These are phyloP conservation scores for Inga laurina DNA, from an alignment of 306 rosid species.

Conservation along the genomic window DNA sequence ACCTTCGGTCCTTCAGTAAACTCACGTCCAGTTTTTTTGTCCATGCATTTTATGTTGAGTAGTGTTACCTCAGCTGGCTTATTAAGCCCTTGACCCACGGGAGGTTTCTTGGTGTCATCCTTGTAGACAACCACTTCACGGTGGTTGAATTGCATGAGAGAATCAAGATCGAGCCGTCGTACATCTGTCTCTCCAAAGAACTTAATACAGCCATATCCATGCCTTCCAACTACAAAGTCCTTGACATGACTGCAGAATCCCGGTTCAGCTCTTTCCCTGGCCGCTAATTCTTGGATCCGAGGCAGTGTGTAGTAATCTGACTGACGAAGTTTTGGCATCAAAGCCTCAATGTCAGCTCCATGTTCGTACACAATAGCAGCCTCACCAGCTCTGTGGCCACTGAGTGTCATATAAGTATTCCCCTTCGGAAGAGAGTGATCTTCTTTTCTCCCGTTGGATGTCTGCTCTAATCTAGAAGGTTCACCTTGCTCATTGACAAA, in stretches of 20 bases:
- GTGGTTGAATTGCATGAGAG: constrained; percentile 83
- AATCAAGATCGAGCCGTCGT: constrained; percentile 86
- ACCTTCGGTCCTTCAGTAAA: constrained; percentile 77
- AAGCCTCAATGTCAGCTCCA: constrained; percentile 94
- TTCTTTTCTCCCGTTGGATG: constrained; percentile 60
- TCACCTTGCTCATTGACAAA: constrained; percentile 48
- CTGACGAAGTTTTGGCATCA: constrained; percentile 91
- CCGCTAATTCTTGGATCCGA: constrained; percentile 87
- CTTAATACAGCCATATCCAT: constrained; percentile 85
- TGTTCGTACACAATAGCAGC: constrained; percentile 98
- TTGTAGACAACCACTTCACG: constrained; percentile 93
- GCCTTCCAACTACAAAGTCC: constrained; percentile 92
- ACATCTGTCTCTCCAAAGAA: constrained; percentile 94
- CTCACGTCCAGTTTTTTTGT: constrained; percentile 74
- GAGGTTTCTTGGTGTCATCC: constrained; percentile 91
- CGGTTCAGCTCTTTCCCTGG: constrained; percentile 95
- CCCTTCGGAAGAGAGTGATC: constrained; percentile 64
- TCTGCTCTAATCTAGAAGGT: constrained; percentile 45
- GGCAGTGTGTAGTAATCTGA: constrained; percentile 94
- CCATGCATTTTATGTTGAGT: constrained; percentile 83
- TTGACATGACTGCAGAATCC: constrained; percentile 85
- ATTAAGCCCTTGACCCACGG: constrained; percentile 96
- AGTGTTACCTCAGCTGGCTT: constrained; percentile 97
- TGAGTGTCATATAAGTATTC: constrained; percentile 70
- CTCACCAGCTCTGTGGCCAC: constrained; percentile 97